These are phyloP conservation scores for Wallacemonas rigidus DNA, from an alignment of 208 protist species.

Conservation along the genomic window DNA sequence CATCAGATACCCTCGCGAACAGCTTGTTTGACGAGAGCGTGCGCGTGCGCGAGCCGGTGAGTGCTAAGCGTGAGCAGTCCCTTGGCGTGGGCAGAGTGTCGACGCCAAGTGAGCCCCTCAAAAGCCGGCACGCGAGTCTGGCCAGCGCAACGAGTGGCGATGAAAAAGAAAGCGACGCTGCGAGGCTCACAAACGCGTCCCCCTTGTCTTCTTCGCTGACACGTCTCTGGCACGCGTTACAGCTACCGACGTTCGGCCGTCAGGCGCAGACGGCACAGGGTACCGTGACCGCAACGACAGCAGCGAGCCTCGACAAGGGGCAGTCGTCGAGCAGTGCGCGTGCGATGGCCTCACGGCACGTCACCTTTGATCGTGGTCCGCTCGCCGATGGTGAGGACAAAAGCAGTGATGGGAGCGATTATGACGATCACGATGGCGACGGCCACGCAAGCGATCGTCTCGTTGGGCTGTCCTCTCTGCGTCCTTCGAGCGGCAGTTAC, in stretches of 20 bases:
- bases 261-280: background rate
- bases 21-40: slow-evolving; percentile 6
- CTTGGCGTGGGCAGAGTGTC: background rate
- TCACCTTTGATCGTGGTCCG: background rate
- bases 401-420: too few species aligned
- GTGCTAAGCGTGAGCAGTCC: background rate
- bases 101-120: too few species aligned
- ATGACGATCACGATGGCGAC: too few species aligned
- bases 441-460: background rate
- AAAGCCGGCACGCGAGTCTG: too few species aligned
- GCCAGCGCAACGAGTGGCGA: too few species aligned
- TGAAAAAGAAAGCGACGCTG: too few species aligned
- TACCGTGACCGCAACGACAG: background rate
- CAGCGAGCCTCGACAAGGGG: background rate
- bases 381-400: background rate
- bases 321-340: background rate
- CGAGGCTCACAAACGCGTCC: background rate
- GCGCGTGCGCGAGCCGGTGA: background rate
- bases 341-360: background rate
- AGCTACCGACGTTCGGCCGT: background rate
- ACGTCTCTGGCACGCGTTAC: background rate
- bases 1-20: background rate
- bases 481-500: background rate
- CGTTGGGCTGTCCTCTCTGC: background rate
- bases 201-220: background rate